Evolutionary conservation across 1,139 yeast genomes (phyloP), one percentile per base, ranked within the genome.

Genomic region (Suhomyces ambrosiae): DNA sequence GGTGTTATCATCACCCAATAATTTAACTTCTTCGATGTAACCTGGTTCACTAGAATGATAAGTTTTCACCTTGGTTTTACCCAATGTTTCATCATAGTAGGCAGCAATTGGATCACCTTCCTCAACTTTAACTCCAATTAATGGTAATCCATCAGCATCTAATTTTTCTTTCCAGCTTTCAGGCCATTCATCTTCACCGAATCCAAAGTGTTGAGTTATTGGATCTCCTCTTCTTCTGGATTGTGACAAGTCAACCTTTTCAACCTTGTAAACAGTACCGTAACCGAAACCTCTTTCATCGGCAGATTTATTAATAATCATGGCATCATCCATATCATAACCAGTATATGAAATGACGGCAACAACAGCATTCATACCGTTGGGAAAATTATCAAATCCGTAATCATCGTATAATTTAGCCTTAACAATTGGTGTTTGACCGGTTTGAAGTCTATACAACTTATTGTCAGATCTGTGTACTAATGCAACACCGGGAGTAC

Each of bases 291-390:
- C 99, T 63, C 99, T 79, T 68, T 92, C 99, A 56, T 90, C 95
- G 0, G 97, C 96, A 33, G 95, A 85, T 64, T 92, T 92, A 65
- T 92, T 94, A 54, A 92, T 80, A 58, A 92, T 92, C 98, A 92
- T 92, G 60, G 98, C 99, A 67, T 92, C 99, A 70, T 92, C 82
- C 98, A 92, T 92, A 86, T 92, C 99, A 60, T 92, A 92, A 52
- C 98, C 98, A 6, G 99, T 94, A 63, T 92, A 92, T 0, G 98
- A 89, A 57, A 92, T 92, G 51, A 92, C 99, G 0, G 99, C 99
- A 46, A 92, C 99, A 41, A 92, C 96, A 3, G 98, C 98, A 58
- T 92, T 92, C 52, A 88, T 89, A 61, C 99, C 99, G 61, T 94
- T 94, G 47, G 99, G 99, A 80, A 88, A 92, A 61, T 89, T 87